Conservation (phyloP, 371 early-diverging fungal species). For the Umbelopsis sp. region DNA sequence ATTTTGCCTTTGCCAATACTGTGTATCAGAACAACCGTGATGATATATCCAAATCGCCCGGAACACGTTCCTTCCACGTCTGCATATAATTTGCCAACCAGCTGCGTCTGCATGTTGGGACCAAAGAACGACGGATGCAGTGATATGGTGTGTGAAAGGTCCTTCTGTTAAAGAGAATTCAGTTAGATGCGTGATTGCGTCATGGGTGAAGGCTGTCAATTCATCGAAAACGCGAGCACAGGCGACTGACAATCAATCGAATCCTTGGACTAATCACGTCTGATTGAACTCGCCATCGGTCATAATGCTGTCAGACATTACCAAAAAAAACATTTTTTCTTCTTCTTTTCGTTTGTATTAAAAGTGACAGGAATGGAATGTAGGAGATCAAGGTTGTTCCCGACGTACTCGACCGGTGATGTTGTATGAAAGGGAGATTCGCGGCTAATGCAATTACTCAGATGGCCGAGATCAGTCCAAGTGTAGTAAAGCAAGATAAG, state of each 20-base stretch:
- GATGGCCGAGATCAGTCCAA: constrained; percentile 4
- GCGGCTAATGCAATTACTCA: background rate
- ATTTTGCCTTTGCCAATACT: constrained; percentile 87
- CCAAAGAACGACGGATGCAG: constrained; percentile 94
- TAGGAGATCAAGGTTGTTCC: constrained; percentile 13
- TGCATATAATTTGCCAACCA: constrained; percentile 80
- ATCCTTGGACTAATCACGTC: background rate
- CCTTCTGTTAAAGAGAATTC: constrained; percentile 55
- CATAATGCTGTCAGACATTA: background rate
- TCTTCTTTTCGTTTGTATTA: background rate
- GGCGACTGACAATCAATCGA: too few relatives aligned
- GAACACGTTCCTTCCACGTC: constrained; percentile 97
- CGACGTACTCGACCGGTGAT: constrained; percentile 8
- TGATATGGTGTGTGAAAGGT: constrained; percentile 87
- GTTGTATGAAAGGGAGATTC: background rate
- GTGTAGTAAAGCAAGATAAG: background rate
- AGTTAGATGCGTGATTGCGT: background rate
- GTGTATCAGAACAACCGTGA: constrained; percentile 81
- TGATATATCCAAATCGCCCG: constrained; percentile 92
- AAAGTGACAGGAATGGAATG: constrained; percentile 8
- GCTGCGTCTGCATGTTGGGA: constrained; percentile 76
- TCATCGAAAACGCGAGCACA: too few relatives aligned
- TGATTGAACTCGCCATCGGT: background rate
- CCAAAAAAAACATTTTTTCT: constrained; percentile 10
- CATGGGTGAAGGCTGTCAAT: background rate